Percentiles rank a stretch among this genome's conserved stretches.
Evolutionary conservation across 192 early-diverging fungal genomes (phyloP).

Genomic region (Allomyces javanicus): DNA sequence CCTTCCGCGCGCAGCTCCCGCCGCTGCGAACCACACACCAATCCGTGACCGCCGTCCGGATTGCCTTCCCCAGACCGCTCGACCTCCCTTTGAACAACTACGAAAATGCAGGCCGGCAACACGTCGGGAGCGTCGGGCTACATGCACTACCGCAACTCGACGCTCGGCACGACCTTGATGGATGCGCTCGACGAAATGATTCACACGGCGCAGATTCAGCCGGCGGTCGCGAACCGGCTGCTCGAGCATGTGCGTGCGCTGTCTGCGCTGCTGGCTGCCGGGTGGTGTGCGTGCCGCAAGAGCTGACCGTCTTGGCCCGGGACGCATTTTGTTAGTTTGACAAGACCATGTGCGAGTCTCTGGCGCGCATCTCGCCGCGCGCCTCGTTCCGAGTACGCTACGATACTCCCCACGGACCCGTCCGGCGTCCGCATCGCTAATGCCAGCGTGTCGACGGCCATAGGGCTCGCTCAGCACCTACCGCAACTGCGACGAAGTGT

Average conservation of each 20-base stretch:
- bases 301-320: too few species aligned
- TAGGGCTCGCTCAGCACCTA: constrained; percentile 78
- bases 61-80: too few species aligned
- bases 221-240: constrained; percentile 81
- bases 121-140: too few species aligned
- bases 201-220: constrained; percentile 65
- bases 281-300: too few species aligned
- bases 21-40: too few species aligned
- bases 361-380: constrained; percentile 13
- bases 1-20: too few species aligned
- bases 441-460: constrained; percentile 2
- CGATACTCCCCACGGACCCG: neutral
- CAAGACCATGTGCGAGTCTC: constrained; percentile 67
- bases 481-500: constrained; percentile 93
- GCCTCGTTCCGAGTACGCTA: neutral
- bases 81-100: too few species aligned
- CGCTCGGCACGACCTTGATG: constrained; percentile 78
- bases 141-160: constrained; percentile 4
- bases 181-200: constrained; percentile 95
- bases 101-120: too few species aligned
- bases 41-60: too few species aligned
- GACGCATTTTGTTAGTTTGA: constrained; percentile 39
- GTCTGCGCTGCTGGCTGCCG: too few species aligned
- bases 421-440: neutral
- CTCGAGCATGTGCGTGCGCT: constrained; percentile 42